Conservation (phyloP, 345 rosid species). For the Lepidium aucheri region DNA sequence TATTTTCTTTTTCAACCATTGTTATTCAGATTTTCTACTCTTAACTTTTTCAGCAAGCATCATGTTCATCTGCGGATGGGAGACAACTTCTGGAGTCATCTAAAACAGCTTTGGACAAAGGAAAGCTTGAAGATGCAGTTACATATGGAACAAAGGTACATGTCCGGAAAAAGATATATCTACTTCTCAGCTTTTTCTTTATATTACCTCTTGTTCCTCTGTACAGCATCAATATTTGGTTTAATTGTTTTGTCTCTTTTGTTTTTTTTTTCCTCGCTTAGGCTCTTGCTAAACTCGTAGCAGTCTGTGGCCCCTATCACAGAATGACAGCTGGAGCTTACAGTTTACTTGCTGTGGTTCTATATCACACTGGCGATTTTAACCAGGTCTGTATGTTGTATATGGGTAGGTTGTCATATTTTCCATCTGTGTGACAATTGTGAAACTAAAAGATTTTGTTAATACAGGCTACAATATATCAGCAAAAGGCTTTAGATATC, state of each 20-base stretch:
- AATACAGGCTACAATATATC: slow-evolving; percentile 90
- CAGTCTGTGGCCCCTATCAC: slow-evolving; percentile 98
- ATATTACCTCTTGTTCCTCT: not conserved
- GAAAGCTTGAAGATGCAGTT: slow-evolving; percentile 99
- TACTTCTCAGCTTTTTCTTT: slow-evolving; percentile 10
- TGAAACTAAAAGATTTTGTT: slow-evolving; percentile 19
- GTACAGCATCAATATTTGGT: slow-evolving; percentile 6
- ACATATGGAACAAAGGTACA: slow-evolving; percentile 89
- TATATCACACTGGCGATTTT: slow-evolving; percentile 98
- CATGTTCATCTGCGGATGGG: slow-evolving; percentile 99
- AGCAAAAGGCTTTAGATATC: slow-evolving; percentile 98
- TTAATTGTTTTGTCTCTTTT: slow-evolving; percentile 4
- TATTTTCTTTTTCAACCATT: slow-evolving; percentile 4
- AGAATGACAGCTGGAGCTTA: slow-evolving; percentile 99
- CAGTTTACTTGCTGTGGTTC: slow-evolving; percentile 97
- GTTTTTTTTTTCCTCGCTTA: slow-evolving; percentile 26
- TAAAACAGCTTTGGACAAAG: slow-evolving; percentile 96
- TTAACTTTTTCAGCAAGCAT: slow-evolving; percentile 76
- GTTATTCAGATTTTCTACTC: not conserved
- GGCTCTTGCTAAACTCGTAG: slow-evolving; percentile 97
- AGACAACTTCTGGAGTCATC: slow-evolving; percentile 97
- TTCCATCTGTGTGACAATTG: not conserved
- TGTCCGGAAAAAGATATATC: not conserved
- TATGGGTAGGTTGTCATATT: slow-evolving; percentile 10
- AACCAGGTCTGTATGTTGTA: slow-evolving; percentile 59